Conservation (phyloP, 331 rosid species). For the Pyracantha coccinea region DNA sequence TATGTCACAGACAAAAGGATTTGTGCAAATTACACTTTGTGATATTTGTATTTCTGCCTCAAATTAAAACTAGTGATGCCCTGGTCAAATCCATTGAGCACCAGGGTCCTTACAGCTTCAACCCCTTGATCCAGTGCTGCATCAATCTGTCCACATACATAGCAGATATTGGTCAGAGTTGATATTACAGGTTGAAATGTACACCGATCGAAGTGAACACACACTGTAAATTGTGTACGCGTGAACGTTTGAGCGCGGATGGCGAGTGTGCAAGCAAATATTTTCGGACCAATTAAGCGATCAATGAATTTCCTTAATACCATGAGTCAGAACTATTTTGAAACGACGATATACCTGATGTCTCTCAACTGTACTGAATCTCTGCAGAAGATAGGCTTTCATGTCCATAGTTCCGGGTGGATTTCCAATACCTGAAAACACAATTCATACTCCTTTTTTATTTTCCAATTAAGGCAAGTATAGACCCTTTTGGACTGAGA, state of each 20-base stretch:
- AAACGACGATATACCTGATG: slow-evolving; percentile 40
- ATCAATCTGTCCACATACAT: slow-evolving; percentile 55
- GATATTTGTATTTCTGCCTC: slow-evolving; percentile 82
- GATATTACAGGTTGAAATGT: neutral
- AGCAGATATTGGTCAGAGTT: neutral
- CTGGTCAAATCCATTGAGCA: slow-evolving; percentile 51
- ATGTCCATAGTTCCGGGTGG: slow-evolving; percentile 88
- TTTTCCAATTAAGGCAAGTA: neutral
- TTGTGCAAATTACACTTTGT: slow-evolving; percentile 45
- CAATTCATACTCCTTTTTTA: neutral
- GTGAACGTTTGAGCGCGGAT: no score
- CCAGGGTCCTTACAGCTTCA: slow-evolving; percentile 57
- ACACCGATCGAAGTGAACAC: neutral
- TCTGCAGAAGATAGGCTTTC: slow-evolving; percentile 82
- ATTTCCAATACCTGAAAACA: slow-evolving; percentile 64
- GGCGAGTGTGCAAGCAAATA: neutral
- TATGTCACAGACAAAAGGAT: neutral
- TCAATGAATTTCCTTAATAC: neutral
- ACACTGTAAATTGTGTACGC: neutral
- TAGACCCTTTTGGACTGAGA: neutral
- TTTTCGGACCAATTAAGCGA: neutral
- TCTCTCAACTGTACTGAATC: slow-evolving; percentile 66
- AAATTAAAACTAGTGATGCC: slow-evolving; percentile 62
- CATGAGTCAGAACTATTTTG: neutral
- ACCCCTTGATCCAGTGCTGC: slow-evolving; percentile 75